These are phyloP conservation scores for Endothia cerciana DNA, from an alignment of 2,329 filamentous ascomycete species.

Conservation along the genomic window DNA sequence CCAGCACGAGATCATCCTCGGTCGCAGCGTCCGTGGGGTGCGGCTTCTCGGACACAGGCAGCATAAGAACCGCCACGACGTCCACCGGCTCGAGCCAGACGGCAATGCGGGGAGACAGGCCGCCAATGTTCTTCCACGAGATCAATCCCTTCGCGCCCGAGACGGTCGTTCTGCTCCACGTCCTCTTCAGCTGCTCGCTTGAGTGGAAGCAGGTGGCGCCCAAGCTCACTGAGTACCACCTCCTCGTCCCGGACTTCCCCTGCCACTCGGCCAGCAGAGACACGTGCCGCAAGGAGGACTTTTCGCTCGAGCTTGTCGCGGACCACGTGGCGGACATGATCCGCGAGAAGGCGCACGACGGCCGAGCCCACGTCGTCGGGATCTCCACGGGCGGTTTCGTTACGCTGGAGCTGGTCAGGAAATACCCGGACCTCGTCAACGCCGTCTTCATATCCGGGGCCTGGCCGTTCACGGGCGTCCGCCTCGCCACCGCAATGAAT, in stretches of 20 bases:
- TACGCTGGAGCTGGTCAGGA: slow-evolving; percentile 38
- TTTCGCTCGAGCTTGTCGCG: slow-evolving; percentile 38
- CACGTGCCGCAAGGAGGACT: slow-evolving; percentile 35
- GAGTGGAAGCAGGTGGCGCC: slow-evolving; percentile 48
- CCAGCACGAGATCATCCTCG: slow-evolving; percentile 2
- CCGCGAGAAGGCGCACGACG: slow-evolving; percentile 39
- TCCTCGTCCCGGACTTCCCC: slow-evolving; percentile 45
- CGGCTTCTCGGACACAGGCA: slow-evolving; percentile 5
- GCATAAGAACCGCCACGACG: slow-evolving; percentile 18
- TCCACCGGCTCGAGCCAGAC: slow-evolving; percentile 10
- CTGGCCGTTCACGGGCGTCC: slow-evolving; percentile 32
- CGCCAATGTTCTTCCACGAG: slow-evolving; percentile 28
- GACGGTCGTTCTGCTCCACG: slow-evolving; percentile 52
- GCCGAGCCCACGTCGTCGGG: slow-evolving; percentile 45
- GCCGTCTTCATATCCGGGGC: slow-evolving; percentile 43
- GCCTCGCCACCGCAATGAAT: neutral
- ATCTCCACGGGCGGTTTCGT: slow-evolving; percentile 47
- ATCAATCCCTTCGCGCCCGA: slow-evolving; percentile 27
- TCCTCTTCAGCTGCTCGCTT: slow-evolving; percentile 49
- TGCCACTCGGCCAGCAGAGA: slow-evolving; percentile 43
- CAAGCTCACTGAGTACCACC: slow-evolving; percentile 42
- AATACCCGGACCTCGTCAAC: slow-evolving; percentile 41
- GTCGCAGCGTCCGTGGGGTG: neutral
- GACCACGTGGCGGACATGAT: slow-evolving; percentile 43
- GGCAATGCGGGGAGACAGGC: slow-evolving; percentile 12